Base-by-base conservation (phyloP, 2,329 filamentous ascomycete genomes). In the Calonectria pseudoreteaudii region DNA sequence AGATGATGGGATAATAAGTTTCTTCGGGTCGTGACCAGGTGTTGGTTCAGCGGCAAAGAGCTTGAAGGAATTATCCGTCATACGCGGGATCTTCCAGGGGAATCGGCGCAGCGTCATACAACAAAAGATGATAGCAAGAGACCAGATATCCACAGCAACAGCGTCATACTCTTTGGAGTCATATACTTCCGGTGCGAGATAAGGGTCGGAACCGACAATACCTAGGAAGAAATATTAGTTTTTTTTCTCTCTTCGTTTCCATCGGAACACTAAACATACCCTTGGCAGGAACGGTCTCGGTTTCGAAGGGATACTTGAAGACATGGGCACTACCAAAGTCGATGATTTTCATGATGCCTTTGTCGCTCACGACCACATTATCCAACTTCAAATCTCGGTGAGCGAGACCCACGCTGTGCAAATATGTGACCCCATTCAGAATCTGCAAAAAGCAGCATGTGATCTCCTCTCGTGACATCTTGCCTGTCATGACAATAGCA, bases 331-430 rank as follows among this genome's bases (percentile, higher is more conserved):
- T 98, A 31, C 97, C 97, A 85, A 99, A 99, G 84, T 99, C 97
- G 81, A 99, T 99, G 77, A 99, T 94, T 86, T 99, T 99, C 95
- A 99, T 98, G 80, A 99, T 98, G 2, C 97, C 97, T 81, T 94
- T 92, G 82, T 98, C 94, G 82, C 96, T 98, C 73, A 99, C 96
- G 34, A 99, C 97, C 26, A 99, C 97, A 79, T 99, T 99, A 86
- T 99, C 97, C 80, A 99, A 86, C 86, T 99, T 99, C 80, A 99
- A 83, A 87, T 99, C 97, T 56, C 97, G 92, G 85, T 99, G 97
- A 14, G 97, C 96, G 67, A 99, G 88, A 3, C 97, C 97, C 91
- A 98, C 97, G 82, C 94, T 94, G 85, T 99, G 97, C 74, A 99
- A 87, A 84, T 98, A 99, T 14, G 95, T 95, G 44, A 98, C 96